Evolutionary conservation across 2,329 filamentous ascomycete species (phyloP).

Genomic region (Fusarium fracticaudum): DNA sequence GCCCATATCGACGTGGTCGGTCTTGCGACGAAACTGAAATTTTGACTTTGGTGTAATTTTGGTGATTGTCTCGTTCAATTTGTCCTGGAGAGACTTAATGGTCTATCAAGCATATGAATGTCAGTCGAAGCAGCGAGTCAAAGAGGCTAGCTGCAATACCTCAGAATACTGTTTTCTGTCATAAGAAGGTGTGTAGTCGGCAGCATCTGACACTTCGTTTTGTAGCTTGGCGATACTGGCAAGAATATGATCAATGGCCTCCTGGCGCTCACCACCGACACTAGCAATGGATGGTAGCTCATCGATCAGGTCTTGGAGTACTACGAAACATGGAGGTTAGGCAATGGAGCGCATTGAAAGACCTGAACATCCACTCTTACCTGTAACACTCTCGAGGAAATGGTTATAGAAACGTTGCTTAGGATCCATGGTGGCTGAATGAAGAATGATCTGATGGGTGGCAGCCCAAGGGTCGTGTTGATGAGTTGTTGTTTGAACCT

Average conservation of each 20-base stretch:
- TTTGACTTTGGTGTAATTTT: constrained; percentile 78
- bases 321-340: constrained; percentile 55
- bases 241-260: constrained; percentile 83
- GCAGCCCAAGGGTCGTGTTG: constrained; percentile 36
- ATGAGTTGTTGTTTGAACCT: constrained; percentile 28
- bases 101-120: constrained; percentile 59
- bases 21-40: constrained; percentile 77
- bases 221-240: constrained; percentile 83
- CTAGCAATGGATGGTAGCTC: constrained; percentile 70
- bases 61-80: constrained; percentile 75
- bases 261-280: constrained; percentile 76
- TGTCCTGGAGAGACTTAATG: constrained; percentile 83
- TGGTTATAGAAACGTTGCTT: constrained; percentile 87
- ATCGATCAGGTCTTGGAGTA: constrained; percentile 79
- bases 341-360: neutral
- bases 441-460: constrained; percentile 38
- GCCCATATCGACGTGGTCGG: constrained; percentile 55
- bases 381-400: constrained; percentile 78
- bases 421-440: constrained; percentile 47
- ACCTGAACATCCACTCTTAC: constrained; percentile 56
- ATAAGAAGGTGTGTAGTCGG: constrained; percentile 84
- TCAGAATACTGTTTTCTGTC: constrained; percentile 88
- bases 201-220: constrained; percentile 84
- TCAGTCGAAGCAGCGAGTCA: neutral
- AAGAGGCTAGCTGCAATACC: constrained; percentile 54